A percentile compares a stretch with the other conserved stretches of the same genome.
These are phyloP conservation scores for Cordyceps militaris DNA, from an alignment of 2,329 filamentous ascomycete genomes.

Conservation along the genomic window DNA sequence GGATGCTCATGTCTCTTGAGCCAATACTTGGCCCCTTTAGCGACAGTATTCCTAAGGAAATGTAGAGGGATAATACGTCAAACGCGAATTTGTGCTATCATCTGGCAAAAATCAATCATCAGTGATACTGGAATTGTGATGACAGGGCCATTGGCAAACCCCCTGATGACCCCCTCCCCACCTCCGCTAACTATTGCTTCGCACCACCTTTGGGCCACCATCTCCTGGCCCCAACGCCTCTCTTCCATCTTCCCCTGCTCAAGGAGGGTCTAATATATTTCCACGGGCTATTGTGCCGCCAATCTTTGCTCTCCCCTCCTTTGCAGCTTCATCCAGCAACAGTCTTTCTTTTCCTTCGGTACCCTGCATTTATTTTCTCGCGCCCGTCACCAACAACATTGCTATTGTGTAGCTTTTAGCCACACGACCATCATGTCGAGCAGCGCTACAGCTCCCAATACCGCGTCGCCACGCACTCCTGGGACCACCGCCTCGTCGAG, in stretches of 20 bases:
- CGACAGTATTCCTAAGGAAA: too few relatives aligned
- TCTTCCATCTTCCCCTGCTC: conserved; percentile 2
- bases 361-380: not conserved
- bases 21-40: too few relatives aligned
- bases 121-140: not conserved
- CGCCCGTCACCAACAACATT: not conserved
- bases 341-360: not conserved
- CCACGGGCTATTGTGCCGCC: not conserved
- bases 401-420: conserved; percentile 4
- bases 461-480: conserved; percentile 25
- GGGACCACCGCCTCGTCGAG: conserved; percentile 24
- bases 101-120: not conserved
- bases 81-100: not conserved
- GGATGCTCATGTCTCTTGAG: too few relatives aligned
- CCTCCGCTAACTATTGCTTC: not conserved
- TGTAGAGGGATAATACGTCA: not conserved
- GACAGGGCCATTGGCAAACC: too few relatives aligned
- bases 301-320: conserved; percentile 7
- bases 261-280: conserved; percentile 9
- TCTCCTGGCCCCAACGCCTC: not conserved
- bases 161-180: not conserved
- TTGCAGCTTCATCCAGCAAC: conserved; percentile 8
- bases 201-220: not conserved
- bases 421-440: conserved; percentile 9
- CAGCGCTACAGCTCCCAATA: conserved; percentile 22